Percentiles rank a stretch among this genome's conserved stretches.
These are phyloP conservation scores for Mesembryanthemum crystallinum DNA, from an alignment of 148 eudicot genomes.

Conservation along the genomic window DNA sequence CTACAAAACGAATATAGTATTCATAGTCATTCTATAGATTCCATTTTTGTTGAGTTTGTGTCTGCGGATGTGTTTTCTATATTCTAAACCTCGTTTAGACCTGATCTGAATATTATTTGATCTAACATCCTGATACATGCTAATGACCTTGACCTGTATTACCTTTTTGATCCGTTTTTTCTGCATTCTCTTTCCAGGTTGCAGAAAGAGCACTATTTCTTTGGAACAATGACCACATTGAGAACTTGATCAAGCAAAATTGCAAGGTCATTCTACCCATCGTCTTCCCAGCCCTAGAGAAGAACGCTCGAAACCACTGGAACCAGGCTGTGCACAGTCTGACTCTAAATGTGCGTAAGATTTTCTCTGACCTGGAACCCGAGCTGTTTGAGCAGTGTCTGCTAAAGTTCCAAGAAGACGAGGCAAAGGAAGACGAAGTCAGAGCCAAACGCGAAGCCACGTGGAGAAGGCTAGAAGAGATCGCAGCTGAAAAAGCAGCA, in stretches of 20 bases:
- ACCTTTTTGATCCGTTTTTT: constrained; percentile 1
- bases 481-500: constrained; percentile 45
- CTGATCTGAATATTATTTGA: background rate
- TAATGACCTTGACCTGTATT: background rate
- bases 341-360: constrained; percentile 68
- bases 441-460: constrained; percentile 49
- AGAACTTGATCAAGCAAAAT: constrained; percentile 64
- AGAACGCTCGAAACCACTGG: constrained; percentile 64
- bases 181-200: constrained; percentile 40
- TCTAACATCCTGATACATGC: background rate
- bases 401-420: constrained; percentile 61
- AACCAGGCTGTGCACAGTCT: constrained; percentile 71
- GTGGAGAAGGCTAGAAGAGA: constrained; percentile 66
- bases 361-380: constrained; percentile 60
- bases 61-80: too few relatives aligned
- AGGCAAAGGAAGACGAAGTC: constrained; percentile 47
- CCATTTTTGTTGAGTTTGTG: too few relatives aligned
- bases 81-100: background rate
- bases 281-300: constrained; percentile 73
- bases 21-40: too few relatives aligned
- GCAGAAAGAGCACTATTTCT: constrained; percentile 73
- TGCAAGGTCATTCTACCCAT: constrained; percentile 61
- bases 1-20: too few relatives aligned
- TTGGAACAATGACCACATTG: constrained; percentile 84
- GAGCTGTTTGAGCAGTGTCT: constrained; percentile 65